Evolutionary conservation across 2,329 filamentous ascomycete species (phyloP), one percentile per base, ranked within the genome.

Genomic region (Bertia moriformis): DNA sequence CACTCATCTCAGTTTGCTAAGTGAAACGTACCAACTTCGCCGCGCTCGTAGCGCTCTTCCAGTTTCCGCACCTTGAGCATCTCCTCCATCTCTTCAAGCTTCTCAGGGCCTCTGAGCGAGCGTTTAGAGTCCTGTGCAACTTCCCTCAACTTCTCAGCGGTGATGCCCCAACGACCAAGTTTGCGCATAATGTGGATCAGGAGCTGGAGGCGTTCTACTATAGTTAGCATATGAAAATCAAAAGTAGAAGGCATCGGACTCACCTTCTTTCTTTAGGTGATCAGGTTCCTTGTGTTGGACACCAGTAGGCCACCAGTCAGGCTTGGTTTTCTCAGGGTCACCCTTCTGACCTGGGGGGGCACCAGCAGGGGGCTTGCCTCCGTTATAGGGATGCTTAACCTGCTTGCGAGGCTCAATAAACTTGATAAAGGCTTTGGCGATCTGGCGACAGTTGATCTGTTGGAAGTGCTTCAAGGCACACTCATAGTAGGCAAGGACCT

Each of bases 221-320:
- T 35, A 14, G 15, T 35, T 18, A 35, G 32, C 15, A 35, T 10
- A 1, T 41, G 18, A 37, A 19, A 15, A 14, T 10, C 19, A 19
- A 27, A 3, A n/a, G 19, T 17, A 5, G 10, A 20, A n/a, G 36
- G n/a, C n/a, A n/a, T n/a, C n/a, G 24, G 13, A 48, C 62, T 45
- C 54, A 67, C 63, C 57, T 30, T 59, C 55, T 50, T 63, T 65
- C 38, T 56, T 52, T 15, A 66, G 46, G 47, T 68, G 65, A 40
- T 67, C 63, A 3, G 65, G 64, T 47, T 67, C 65, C 47, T 55
- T 61, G 50, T 67, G 65, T 30, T 57, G 57, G 30, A 65, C 60
- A 42, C 55, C 55, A 24, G 51, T 43, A n/a, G 59, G 58, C 59
- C 59, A 64, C 56, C 56, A 63, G 12, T 56, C 53, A 5, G 63